Evolutionary conservation across 2,329 filamentous ascomycete genomes (phyloP).

Genomic region (Tricladium varicosporioides): DNA sequence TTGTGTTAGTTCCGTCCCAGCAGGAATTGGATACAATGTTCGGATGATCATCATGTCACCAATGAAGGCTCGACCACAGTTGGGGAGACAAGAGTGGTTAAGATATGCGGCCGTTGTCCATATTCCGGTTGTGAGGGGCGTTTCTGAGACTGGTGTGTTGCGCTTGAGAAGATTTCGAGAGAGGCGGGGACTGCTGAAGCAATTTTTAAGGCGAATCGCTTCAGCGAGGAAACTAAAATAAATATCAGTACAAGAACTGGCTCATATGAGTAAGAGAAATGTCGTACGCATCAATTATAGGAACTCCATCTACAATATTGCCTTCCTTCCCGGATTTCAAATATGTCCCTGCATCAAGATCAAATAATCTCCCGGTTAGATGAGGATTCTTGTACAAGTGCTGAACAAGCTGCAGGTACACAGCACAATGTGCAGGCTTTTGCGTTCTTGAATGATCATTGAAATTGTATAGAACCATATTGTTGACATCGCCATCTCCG

Average conservation of each 20-base stretch:
- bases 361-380: conserved; percentile 7
- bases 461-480: conserved; percentile 16
- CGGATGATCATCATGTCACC: conserved; percentile 21
- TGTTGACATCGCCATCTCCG: not conserved
- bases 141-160: not conserved
- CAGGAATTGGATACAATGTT: conserved; percentile 7
- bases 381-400: conserved; percentile 12
- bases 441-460: conserved; percentile 15
- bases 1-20: conserved; percentile 16
- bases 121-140: conserved; percentile 12
- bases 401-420: conserved; percentile 15
- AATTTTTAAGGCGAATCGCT: conserved; percentile 20
- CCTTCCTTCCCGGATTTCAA: conserved; percentile 14
- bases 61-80: conserved; percentile 16
- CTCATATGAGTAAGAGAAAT: not conserved
- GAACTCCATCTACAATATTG: conserved; percentile 16
- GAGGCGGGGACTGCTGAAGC: conserved; percentile 15
- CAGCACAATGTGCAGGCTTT: conserved; percentile 8
- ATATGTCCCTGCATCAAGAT: conserved; percentile 16
- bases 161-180: conserved; percentile 15
- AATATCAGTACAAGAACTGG: not conserved
- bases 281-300: conserved; percentile 17
- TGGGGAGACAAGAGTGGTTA: conserved; percentile 20
- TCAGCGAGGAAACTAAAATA: conserved; percentile 15
- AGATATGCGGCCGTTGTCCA: conserved; percentile 16